Evolutionary conservation across 257 asterid species (phyloP), one percentile per base, ranked within the genome.

Genomic region (Capsicum baccatum): DNA sequence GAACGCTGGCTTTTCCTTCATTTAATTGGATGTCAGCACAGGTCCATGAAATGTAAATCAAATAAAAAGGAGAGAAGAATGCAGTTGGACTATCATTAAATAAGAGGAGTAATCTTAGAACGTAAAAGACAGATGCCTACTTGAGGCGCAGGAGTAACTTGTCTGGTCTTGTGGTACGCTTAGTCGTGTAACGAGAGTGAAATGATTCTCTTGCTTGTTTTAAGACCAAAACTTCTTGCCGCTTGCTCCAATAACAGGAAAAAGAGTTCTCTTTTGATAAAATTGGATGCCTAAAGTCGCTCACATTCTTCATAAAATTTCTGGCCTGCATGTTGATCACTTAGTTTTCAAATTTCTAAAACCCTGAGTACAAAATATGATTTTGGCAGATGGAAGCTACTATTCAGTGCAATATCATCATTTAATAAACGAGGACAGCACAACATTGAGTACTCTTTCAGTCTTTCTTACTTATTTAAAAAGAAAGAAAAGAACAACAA

Each of bases 321-420:
- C 63, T 78, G 14, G 63, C 81, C n/a, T 52, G 64, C 48, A 55
- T 78, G 81, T 78, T 54, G 81, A 78, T 33, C 6, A 54, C 14
- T 52, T 76, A 52, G 63, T 52, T 76, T 52, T 14, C 73, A 76
- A 76, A 52, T 21, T 76, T 52, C 64, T 52, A 52, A 71, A 52
- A 26, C 26, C 14, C 48, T 4, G 26, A 7, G 26, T 9, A 6
- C 9, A 5, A 6, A 52, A 14, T 76, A 26, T 14, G 54, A 76
- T 76, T 76, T 8, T 54, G 63, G 64, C 63, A 14, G 60, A 14
- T 52, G 64, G 26, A 52, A 54, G 42, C 54, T 26, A 26, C 64
- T 7, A 52, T 39, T 21, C 7, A 54, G 26, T 76, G 81, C 59
- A 76, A 50, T 54, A 52, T 54, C 42, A 78, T 4, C 42, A 78